Evolutionary conservation across 495 filamentous ascomycete genomes (phyloP).

Genomic region (Cetradonia linearis): DNA sequence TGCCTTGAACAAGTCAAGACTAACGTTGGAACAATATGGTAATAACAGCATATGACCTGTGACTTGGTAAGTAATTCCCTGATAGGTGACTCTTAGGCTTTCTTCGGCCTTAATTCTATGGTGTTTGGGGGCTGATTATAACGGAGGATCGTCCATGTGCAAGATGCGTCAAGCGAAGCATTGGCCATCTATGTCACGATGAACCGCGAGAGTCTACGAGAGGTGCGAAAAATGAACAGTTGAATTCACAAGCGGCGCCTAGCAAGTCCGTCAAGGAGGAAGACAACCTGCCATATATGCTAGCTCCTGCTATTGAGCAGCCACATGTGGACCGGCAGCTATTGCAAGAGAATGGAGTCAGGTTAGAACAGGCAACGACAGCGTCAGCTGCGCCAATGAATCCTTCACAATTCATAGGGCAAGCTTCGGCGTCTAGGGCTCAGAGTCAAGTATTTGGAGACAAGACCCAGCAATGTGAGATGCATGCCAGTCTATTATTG

Average conservation of each 20-base stretch:
- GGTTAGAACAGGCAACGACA: not conserved
- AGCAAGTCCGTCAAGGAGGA: constrained; percentile 44
- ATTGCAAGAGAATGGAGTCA: constrained; percentile 17
- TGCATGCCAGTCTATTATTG: constrained; percentile 24
- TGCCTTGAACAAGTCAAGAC: constrained; percentile 7
- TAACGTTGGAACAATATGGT: constrained; percentile 33
- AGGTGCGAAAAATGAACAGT: constrained; percentile 59
- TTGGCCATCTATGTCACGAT: constrained; percentile 97
- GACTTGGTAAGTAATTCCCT: constrained; percentile 71
- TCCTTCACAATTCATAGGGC: constrained; percentile 7
- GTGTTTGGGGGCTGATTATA: not conserved
- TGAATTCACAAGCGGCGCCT: constrained; percentile 50
- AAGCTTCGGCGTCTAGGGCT: constrained; percentile 3
- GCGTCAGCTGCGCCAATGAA: constrained; percentile 3
- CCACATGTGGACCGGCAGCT: constrained; percentile 24
- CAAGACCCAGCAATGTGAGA: constrained; percentile 69
- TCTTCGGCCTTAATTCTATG: not conserved
- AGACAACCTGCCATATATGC: constrained; percentile 26
- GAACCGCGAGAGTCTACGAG: constrained; percentile 78
- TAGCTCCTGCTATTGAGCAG: constrained; percentile 29
- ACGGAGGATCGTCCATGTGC: constrained; percentile 85
- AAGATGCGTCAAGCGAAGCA: constrained; percentile 97
- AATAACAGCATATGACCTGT: constrained; percentile 93
- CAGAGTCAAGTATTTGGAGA: constrained; percentile 22
- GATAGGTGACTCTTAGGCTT: not conserved